These are phyloP conservation scores for Gaertneriomyces sp. DNA, from an alignment of 192 early-diverging fungal species.

Conservation along the genomic window DNA sequence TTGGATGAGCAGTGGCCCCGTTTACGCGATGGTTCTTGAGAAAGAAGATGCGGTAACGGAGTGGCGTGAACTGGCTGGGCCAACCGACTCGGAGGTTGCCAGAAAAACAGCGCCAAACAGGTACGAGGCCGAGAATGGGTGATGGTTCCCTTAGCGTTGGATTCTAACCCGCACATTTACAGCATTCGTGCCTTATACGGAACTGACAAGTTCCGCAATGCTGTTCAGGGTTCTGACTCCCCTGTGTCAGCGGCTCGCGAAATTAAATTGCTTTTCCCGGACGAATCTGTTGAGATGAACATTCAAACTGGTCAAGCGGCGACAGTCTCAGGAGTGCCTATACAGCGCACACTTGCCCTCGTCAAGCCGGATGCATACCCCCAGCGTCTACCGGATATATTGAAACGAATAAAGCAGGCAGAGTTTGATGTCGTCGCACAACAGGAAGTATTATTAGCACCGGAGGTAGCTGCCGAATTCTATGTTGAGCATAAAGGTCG, in stretches of 20 bases:
- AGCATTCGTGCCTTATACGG: slow-evolving; percentile 43
- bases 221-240: slow-evolving; percentile 47
- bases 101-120: slow-evolving; percentile 28
- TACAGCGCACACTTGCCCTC: slow-evolving; percentile 42
- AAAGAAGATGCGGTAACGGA: slow-evolving; percentile 27
- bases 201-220: slow-evolving; percentile 39
- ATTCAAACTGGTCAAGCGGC: slow-evolving; percentile 1
- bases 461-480: slow-evolving; percentile 43
- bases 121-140: slow-evolving; percentile 18
- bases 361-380: slow-evolving; percentile 34
- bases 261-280: slow-evolving; percentile 28
- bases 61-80: slow-evolving; percentile 40
- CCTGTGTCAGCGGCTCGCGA: slow-evolving; percentile 34
- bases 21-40: slow-evolving; percentile 43
- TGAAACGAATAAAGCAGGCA: slow-evolving; percentile 16
- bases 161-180: slow-evolving; percentile 15
- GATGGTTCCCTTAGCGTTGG: background rate
- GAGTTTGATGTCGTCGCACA: slow-evolving; percentile 46
- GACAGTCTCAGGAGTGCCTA: slow-evolving; percentile 11
- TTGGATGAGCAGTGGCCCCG: slow-evolving; percentile 51
- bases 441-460: slow-evolving; percentile 36
- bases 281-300: background rate
- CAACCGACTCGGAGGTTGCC: slow-evolving; percentile 45
- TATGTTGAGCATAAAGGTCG: slow-evolving; percentile 47
- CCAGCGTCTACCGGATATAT: slow-evolving; percentile 30